Evolutionary conservation across 2,329 filamentous ascomycete species (phyloP), one percentile per base, ranked within the genome.

Genomic region (Lasiodiplodia sp.): DNA sequence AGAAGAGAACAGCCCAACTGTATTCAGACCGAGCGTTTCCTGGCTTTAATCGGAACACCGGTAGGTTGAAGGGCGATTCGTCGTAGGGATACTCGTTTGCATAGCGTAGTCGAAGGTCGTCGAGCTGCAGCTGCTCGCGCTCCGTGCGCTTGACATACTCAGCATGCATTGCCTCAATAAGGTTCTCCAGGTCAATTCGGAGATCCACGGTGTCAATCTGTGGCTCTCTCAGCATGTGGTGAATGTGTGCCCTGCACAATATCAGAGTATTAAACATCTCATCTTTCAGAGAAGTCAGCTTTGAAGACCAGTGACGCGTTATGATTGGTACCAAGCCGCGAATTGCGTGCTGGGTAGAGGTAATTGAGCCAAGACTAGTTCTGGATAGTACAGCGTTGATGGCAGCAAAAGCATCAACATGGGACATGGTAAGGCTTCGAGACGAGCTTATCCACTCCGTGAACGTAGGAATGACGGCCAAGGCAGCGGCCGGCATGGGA

Each of bases 91-190:
- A 75, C 77, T 73, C 74, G 84, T 77, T 49, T 10, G 37, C 31
- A 23, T 51, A 68, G 3, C 67, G 58, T 10, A 72, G 83, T 72
- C 56, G 85, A 75, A 97, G 77, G 73, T 97, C 92, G 70, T 92
- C 89, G n/a, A 96, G 81, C 71, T 93, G 91, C 12, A 98, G 84
- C 47, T 90, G 87, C 58, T 92, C 89, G 69, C 88, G 88, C 58
- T 92, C 89, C 44, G 88, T 84, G 70, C 93, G 87, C 71, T 85
- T 89, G 4, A 88, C 85, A 78, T 98, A 98, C 74, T 97, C 95
- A 10, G 82, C 82, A 82, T 90, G 91, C n/a, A 99, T 80, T 4
- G 86, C 84, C 55, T 94, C 90, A 40, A 89, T 77, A 2, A 97
- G 79, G n/a, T 87, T 86, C 71, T 91, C 87, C 6, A 97, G 72